Evolutionary conservation across 495 filamentous ascomycete species (phyloP).

Genomic region (Podospora tetraspora): DNA sequence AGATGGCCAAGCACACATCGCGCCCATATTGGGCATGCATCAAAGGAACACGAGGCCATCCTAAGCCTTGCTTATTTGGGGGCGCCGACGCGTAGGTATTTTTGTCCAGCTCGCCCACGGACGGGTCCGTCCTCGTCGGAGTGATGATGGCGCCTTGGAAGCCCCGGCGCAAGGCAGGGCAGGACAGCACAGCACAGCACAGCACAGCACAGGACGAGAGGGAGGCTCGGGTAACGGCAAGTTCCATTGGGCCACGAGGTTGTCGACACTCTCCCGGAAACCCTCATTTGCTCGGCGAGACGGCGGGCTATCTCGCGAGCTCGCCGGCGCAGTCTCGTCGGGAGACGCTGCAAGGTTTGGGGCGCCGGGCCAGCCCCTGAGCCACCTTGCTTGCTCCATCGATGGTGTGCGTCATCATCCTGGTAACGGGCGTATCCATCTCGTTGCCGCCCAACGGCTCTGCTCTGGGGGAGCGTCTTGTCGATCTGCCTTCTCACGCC

Average conservation of each 20-base stretch:
- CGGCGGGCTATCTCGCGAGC: not conserved
- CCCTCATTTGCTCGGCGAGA: not conserved
- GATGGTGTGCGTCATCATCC: slow-evolving; percentile 15
- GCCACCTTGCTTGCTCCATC: slow-evolving; percentile 6
- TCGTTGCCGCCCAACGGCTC: slow-evolving; percentile 10
- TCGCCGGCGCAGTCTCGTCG: slow-evolving; percentile 1
- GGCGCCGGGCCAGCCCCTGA: slow-evolving; percentile 2
- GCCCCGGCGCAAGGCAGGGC: slow-evolving; percentile 1
- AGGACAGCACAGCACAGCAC: not conserved
- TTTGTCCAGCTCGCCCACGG: slow-evolving; percentile 1
- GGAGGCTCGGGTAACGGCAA: slow-evolving; percentile 10
- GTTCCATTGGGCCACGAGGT: slow-evolving; percentile 5
- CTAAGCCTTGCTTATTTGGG: slow-evolving; percentile 19
- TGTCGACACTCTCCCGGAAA: not conserved
- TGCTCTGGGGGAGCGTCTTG: slow-evolving; percentile 8
- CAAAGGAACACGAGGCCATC: slow-evolving; percentile 24
- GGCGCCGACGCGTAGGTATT: slow-evolving; percentile 8
- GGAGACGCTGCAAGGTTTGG: slow-evolving; percentile 3
- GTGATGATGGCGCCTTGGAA: slow-evolving; percentile 1
- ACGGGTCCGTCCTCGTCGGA: slow-evolving; percentile 8
- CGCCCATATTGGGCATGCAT: slow-evolving; percentile 27
- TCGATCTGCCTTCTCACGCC: slow-evolving; percentile 2
- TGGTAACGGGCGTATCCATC: slow-evolving; percentile 18
- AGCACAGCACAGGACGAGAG: not conserved
- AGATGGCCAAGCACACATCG: slow-evolving; percentile 19